Percentiles rank a stretch among this genome's conserved stretches.
phyloP scores from a whole-genome alignment of 306 rosid species.

The Amphicarpaea edgeworthii region DNA sequence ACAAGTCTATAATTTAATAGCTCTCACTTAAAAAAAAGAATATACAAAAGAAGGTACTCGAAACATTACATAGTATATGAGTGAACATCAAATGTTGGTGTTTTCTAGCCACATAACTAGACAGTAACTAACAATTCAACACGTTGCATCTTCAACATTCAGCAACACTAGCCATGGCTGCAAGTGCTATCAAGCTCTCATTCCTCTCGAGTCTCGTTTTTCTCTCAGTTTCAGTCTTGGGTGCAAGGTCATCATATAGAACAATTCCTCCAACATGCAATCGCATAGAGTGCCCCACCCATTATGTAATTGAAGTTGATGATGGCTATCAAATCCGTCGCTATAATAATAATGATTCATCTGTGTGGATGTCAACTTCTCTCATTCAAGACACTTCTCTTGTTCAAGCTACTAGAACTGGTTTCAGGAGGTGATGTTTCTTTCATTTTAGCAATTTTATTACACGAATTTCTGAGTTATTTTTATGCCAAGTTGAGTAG shows the following conservation, averaged over 20 bases:
- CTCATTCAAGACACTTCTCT: constrained; percentile 17
- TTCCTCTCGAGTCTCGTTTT: background rate
- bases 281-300: background rate
- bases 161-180: background rate
- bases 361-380: constrained; percentile 23
- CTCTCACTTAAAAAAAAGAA: background rate
- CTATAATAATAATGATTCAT: background rate
- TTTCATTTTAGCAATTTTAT: background rate
- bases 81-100: background rate
- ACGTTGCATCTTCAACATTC: background rate
- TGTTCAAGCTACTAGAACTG: constrained; percentile 15
- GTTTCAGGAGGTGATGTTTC: background rate
- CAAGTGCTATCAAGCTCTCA: background rate
- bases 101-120: background rate
- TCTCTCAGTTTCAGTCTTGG: background rate
- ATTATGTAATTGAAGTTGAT: constrained; percentile 3
- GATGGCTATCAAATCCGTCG: constrained; percentile 17
- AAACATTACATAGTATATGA: background rate
- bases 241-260: background rate
- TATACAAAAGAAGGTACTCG: background rate
- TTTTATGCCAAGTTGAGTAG: background rate
- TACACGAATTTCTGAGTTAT: background rate
- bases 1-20: no score
- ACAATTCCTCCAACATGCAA: constrained; percentile 8
- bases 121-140: background rate